Conservation (phyloP, 805 yeast genomes). For the Blastobotrys chiropterorum region DNA sequence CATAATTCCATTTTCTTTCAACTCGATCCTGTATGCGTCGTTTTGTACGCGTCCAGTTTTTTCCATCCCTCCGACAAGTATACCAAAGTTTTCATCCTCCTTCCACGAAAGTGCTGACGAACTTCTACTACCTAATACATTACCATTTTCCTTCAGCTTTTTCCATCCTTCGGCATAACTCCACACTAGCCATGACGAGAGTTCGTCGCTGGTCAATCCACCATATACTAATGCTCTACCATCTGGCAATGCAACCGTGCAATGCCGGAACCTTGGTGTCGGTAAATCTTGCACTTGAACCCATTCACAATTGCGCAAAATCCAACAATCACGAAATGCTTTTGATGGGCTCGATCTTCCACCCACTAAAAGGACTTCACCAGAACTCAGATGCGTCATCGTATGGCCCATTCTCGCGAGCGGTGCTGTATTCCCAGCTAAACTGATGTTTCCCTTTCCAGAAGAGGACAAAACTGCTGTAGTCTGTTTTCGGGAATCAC, state of each 20-base stretch:
- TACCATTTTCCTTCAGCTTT: constrained; percentile 11
- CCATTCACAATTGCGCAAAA: constrained; percentile 38
- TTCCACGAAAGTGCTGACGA: constrained; percentile 37
- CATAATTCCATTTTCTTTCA: constrained; percentile 20
- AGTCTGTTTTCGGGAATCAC: constrained; percentile 17
- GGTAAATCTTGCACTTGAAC: constrained; percentile 34
- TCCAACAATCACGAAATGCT: constrained; percentile 41
- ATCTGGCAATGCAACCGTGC: constrained; percentile 30
- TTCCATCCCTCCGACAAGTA: constrained; percentile 34
- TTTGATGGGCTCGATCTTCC: constrained; percentile 61
- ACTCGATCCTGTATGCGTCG: constrained; percentile 17
- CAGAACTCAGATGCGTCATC: constrained; percentile 31
- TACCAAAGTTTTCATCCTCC: constrained; percentile 30
- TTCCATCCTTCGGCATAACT: constrained; percentile 18
- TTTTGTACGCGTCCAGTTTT: constrained; percentile 7
- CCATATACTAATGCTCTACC: constrained; percentile 44
- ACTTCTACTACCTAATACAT: constrained; percentile 18
- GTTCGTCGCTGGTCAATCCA: constrained; percentile 32
- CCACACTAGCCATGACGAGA: constrained; percentile 15
- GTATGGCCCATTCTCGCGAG: constrained; percentile 56
- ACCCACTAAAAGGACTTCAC: constrained; percentile 44
- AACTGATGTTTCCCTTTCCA: neutral
- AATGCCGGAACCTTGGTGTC: constrained; percentile 46
- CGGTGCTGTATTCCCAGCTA: constrained; percentile 8
- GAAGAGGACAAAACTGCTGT: constrained; percentile 2